These are phyloP conservation scores for Aspergillus sojae DNA, from an alignment of 2,329 filamentous ascomycete genomes.

Conservation along the genomic window DNA sequence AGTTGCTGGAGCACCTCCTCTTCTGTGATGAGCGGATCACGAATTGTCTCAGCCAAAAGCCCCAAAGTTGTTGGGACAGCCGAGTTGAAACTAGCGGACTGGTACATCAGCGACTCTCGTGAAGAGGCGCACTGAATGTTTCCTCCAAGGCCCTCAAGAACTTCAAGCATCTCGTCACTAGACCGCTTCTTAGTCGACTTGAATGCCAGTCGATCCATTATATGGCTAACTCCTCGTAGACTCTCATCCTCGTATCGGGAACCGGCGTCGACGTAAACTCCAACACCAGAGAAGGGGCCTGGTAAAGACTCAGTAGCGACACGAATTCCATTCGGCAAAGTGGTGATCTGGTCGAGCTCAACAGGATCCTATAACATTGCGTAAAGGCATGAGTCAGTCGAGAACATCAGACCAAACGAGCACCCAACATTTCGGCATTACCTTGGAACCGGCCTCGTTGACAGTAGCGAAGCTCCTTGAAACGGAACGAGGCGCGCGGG, in stretches of 20 bases:
- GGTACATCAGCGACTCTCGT: conserved; percentile 96
- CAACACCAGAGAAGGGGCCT: conserved; percentile 91
- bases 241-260: conserved; percentile 89
- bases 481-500: conserved; percentile 35
- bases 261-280: conserved; percentile 93
- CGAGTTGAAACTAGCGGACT: conserved; percentile 95
- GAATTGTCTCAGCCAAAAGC: conserved; percentile 90
- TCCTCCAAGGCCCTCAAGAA: conserved; percentile 83
- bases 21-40: conserved; percentile 79
- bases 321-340: conserved; percentile 86
- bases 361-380: conserved; percentile 67
- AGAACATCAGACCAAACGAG: not conserved
- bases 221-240: conserved; percentile 88
- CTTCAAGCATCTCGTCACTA: conserved; percentile 83
- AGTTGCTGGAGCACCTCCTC: conserved; percentile 86
- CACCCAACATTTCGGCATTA: conserved; percentile 20
- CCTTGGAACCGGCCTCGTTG: conserved; percentile 37
- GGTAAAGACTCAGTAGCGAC: conserved; percentile 94
- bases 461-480: conserved; percentile 41
- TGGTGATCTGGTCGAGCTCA: conserved; percentile 85
- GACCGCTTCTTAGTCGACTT: conserved; percentile 75
- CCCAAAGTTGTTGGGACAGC: conserved; percentile 80
- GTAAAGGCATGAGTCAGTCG: conserved; percentile 1
- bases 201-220: conserved; percentile 94
- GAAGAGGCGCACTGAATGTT: conserved; percentile 98